Conservation (phyloP, 2,329 filamentous ascomycete genomes). For the Grosmannia huntii region DNA sequence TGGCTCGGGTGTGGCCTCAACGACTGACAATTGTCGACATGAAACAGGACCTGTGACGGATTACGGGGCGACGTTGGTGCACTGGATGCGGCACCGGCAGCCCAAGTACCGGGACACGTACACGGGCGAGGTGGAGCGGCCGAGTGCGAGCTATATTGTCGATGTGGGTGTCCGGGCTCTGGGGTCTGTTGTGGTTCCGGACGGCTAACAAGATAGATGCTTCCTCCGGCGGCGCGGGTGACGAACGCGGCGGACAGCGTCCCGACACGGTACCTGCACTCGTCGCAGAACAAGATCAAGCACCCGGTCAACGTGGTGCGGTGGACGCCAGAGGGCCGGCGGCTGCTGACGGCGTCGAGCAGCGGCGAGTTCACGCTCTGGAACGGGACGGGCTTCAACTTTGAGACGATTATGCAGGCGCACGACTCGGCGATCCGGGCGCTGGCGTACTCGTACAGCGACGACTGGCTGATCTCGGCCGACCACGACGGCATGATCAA, state of each 20-base stretch:
- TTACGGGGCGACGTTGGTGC: constrained; percentile 78
- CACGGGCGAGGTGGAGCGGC: constrained; percentile 66
- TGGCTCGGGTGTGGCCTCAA: too few species aligned
- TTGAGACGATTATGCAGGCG: constrained; percentile 98
- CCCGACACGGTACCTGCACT: constrained; percentile 89
- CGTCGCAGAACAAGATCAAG: constrained; percentile 96
- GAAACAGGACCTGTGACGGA: constrained; percentile 72
- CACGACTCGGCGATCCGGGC: constrained; percentile 81
- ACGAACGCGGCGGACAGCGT: constrained; percentile 73
- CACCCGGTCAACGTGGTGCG: constrained; percentile 94
- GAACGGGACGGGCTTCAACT: constrained; percentile 99
- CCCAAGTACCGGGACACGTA: constrained; percentile 62
- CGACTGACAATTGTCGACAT: not conserved
- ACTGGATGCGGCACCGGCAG: constrained; percentile 79
- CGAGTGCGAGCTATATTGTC: constrained; percentile 78
- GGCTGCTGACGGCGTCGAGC: constrained; percentile 83
- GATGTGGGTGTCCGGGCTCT: constrained; percentile 41
- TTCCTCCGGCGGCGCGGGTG: constrained; percentile 67
- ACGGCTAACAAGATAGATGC: constrained; percentile 46
- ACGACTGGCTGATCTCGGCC: constrained; percentile 93
- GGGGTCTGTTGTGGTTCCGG: not conserved
- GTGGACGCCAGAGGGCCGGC: constrained; percentile 92
- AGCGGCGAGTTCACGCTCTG: constrained; percentile 97
- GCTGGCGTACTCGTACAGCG: constrained; percentile 80
- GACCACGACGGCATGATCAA: constrained; percentile 94